Base-by-base conservation (phyloP, 75 land plant species). In the Sequoiadendron giganteum region DNA sequence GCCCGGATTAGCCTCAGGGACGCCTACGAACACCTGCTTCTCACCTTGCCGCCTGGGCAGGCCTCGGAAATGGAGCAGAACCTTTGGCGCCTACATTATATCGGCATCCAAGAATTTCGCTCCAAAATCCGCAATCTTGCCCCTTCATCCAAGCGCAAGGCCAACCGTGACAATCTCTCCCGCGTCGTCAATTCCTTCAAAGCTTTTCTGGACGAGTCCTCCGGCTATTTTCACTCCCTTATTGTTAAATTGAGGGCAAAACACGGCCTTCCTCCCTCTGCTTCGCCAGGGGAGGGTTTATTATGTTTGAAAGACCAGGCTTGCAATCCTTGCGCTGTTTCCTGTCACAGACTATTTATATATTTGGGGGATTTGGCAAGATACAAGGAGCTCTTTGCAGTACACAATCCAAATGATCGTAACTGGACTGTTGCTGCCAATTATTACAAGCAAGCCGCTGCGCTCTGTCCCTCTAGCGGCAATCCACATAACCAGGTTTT, bases 351-450 rank as follows among this genome's bases (percentile, higher is more conserved):
- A 40, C 84, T 90, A 52, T 87, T 93, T 18, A 88, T 95, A 70
- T 92, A 93, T 72, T 81, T 96, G 85, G 97, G 97, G 40, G 97
- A 96, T 94, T 91, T 96, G 85, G 96, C 96, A 30, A 89, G 97
- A 52, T 96, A 96, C 89, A 92, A 84, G 70, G 95, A 96, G 87
- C 80, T 89, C 19, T 84, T 90, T 86, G 94, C 91, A 49, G 95
- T 88, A 43, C 86, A 79, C 45, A 92, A 92, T 79, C 47, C 83
- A 32, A 76, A 77, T 21, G 81, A 47, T 10, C 73, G 88, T 14
- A 90, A 93, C 70, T 95, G 94, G 96, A 91, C 94, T 55, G 90
- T 93, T 81, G 90, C 96, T 34, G 95, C 94, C 5, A 86, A 90
- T 70, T 88, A 94, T 84, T 96, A 96, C 89, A 72, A 90, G 61